phyloP scores from a whole-genome alignment of 305 asterid genomes.

The Monarda citriodora region DNA sequence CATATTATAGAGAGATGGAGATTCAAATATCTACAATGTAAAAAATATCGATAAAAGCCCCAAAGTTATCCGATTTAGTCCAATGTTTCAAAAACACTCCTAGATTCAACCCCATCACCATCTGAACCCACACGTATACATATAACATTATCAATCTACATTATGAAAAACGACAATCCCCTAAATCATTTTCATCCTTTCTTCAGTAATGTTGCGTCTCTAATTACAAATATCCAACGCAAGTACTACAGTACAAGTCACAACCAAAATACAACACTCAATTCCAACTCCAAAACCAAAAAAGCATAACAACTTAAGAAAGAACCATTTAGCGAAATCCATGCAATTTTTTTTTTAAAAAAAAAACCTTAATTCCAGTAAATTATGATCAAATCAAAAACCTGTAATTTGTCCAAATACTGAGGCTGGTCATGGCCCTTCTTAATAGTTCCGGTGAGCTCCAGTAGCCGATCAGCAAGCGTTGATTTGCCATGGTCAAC shows the following conservation, averaged over 20 bases:
- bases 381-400: constrained; percentile 19
- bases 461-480: constrained; percentile 97
- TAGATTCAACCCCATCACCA: background rate
- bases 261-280: constrained; percentile 9
- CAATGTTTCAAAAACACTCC: background rate
- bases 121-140: constrained; percentile 12
- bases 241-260: background rate
- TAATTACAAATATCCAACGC: constrained; percentile 11
- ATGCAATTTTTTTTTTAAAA: no score
- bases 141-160: background rate
- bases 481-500: constrained; percentile 99
- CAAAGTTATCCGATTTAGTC: no score
- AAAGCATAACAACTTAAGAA: background rate
- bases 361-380: background rate
- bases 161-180: background rate
- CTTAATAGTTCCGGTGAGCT: constrained; percentile 92
- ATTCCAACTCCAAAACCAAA: background rate
- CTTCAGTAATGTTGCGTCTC: background rate
- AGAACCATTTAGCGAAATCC: background rate
- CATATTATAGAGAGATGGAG: no score
- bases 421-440: constrained; percentile 99
- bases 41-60: no score
- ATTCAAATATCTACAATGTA: no score
- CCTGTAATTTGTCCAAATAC: constrained; percentile 97
- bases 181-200: constrained; percentile 1